Evolutionary conservation across 768 basidiomycete species (phyloP).

Genomic region (Rhodotorula graminis): DNA sequence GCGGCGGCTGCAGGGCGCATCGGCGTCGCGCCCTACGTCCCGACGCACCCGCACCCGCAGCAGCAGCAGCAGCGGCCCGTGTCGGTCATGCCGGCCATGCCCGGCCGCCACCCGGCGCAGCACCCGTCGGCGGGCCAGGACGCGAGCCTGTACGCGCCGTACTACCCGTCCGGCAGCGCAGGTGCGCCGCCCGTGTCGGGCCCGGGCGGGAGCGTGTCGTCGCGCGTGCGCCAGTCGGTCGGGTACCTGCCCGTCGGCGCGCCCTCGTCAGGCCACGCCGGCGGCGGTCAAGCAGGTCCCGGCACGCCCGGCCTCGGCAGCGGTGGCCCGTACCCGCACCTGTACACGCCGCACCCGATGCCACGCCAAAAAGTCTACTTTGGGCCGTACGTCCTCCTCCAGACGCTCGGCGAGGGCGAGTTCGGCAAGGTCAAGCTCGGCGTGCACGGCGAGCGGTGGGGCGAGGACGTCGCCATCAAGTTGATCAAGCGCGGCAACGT

Average conservation of each 20-base stretch:
- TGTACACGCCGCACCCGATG: conserved; percentile 39
- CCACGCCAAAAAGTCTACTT: conserved; percentile 54
- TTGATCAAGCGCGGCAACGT: conserved; percentile 88
- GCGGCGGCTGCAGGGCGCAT: too few relatives aligned
- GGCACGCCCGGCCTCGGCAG: conserved; percentile 20
- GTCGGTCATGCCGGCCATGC: conserved; percentile 16
- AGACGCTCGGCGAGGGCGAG: conserved; percentile 96
- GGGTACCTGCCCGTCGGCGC: conserved; percentile 24
- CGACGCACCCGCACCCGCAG: not conserved
- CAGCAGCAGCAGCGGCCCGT: not conserved
- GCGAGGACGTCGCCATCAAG: conserved; percentile 98
- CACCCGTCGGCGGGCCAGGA: not conserved
- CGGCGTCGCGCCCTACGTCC: too few relatives aligned
- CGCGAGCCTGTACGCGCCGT: not conserved
- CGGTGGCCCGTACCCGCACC: conserved; percentile 33
- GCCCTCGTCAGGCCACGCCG: not conserved
- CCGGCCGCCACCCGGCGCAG: not conserved
- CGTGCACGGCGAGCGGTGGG: conserved; percentile 75
- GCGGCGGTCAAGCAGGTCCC: too few relatives aligned
- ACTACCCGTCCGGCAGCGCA: not conserved
- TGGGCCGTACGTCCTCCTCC: conserved; percentile 88
- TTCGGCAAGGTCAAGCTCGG: conserved; percentile 99
- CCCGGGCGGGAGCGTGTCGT: conserved; percentile 29
- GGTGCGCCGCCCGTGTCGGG: not conserved
- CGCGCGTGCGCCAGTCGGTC: conserved; percentile 32